These are phyloP conservation scores for Fonsecaea pedrosoi DNA, from an alignment of 2,329 filamentous ascomycete species.

Conservation along the genomic window DNA sequence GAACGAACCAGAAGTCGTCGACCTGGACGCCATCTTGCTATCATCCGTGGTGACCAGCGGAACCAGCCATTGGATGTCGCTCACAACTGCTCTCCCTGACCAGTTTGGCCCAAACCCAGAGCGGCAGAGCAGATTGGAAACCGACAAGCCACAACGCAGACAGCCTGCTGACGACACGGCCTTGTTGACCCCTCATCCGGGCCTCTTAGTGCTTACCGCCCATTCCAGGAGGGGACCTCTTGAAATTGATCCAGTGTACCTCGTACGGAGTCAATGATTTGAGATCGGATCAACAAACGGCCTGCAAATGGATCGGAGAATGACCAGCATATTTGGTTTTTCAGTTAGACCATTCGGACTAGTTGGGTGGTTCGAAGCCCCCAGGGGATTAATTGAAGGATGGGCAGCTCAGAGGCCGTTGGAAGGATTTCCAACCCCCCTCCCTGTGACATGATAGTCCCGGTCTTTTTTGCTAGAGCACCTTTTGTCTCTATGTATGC, in stretches of 20 bases:
- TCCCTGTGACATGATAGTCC: constrained; percentile 8
- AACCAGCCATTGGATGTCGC: constrained; percentile 23
- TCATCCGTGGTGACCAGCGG: constrained; percentile 11
- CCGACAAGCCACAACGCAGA: constrained; percentile 20
- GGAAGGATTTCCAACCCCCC: constrained; percentile 13
- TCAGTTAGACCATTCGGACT: constrained; percentile 6
- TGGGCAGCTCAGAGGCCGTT: background rate
- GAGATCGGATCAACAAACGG: constrained; percentile 31
- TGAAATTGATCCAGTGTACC: constrained; percentile 17
- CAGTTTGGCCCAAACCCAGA: constrained; percentile 14
- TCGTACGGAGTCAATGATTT: constrained; percentile 7
- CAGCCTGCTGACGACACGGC: constrained; percentile 27
- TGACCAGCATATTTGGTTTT: constrained; percentile 22
- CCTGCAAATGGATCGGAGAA: constrained; percentile 25
- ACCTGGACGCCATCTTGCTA: constrained; percentile 8
- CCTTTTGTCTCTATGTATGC: constrained; percentile 16
- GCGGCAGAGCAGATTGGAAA: constrained; percentile 17
- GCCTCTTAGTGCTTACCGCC: constrained; percentile 34
- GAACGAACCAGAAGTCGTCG: constrained; percentile 16
- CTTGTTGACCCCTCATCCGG: constrained; percentile 27
- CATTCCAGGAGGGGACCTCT: constrained; percentile 24
- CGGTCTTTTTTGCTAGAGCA: constrained; percentile 12
- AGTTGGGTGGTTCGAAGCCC: background rate
- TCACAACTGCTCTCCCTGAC: constrained; percentile 16
- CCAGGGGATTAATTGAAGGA: background rate